Percentiles rank a stretch among this genome's conserved stretches.
phyloP scores from a whole-genome alignment of 352 stramenopile species.

The Phytophthora kernoviae region DNA sequence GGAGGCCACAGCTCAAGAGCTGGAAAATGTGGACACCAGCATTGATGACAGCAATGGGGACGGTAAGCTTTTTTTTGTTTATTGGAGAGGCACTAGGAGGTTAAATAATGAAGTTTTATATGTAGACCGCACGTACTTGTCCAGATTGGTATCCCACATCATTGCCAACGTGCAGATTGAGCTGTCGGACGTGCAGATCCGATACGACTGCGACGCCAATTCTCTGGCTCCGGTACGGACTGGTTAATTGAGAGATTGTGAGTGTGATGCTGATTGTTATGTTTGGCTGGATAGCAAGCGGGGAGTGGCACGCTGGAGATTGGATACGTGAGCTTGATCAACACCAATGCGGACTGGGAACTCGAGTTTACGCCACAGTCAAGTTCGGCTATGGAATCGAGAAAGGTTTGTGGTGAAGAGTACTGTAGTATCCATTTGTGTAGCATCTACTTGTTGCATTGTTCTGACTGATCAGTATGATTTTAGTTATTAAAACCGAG shows the following conservation, averaged over 20 bases:
- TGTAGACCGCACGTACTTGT: conserved; percentile 83
- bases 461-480: conserved; percentile 2
- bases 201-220: conserved; percentile 78
- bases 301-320: conserved; percentile 76
- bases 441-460: neutral
- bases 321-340: conserved; percentile 68
- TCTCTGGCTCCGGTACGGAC: conserved; percentile 62
- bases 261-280: conserved; percentile 5
- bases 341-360: conserved; percentile 79
- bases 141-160: conserved; percentile 80
- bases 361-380: conserved; percentile 78
- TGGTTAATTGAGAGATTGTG: neutral
- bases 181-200: conserved; percentile 77
- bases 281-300: conserved; percentile 43
- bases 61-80: conserved; percentile 16
- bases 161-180: conserved; percentile 90
- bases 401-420: conserved; percentile 55
- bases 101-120: neutral
- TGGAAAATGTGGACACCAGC: conserved; percentile 29
- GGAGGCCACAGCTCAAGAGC: conserved; percentile 5
- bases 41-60: conserved; percentile 46
- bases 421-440: neutral
- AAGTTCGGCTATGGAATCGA: conserved; percentile 75
- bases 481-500: conserved; percentile 67
- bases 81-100: conserved; percentile 1